phyloP scores from a whole-genome alignment of 2,329 filamentous ascomycete species.

The Metarhizium guizhouense region DNA sequence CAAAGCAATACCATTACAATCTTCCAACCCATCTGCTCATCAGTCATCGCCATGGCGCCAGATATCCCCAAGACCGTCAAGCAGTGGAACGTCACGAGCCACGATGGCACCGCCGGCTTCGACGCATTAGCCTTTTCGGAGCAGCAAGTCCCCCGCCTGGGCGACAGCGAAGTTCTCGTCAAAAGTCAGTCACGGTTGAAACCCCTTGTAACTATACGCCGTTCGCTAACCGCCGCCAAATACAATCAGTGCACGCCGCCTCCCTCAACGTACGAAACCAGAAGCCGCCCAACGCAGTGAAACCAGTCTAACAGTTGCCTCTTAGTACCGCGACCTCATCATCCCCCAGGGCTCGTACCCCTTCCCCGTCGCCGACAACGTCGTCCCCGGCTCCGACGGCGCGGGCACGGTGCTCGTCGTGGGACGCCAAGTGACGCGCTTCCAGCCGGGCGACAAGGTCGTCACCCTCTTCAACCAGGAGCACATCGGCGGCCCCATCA shows the following conservation, averaged over 20 bases:
- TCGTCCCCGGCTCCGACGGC: conserved; percentile 44
- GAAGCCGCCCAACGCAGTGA: not conserved
- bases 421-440: too few relatives aligned
- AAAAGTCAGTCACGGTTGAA: conserved; percentile 5
- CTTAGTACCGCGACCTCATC: conserved; percentile 40
- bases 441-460: too few relatives aligned
- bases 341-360: conserved; percentile 33
- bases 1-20: too few relatives aligned
- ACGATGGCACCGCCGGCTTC: conserved; percentile 39
- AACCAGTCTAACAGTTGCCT: not conserved
- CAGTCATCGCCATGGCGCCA: conserved; percentile 11
- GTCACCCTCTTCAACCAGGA: too few relatives aligned
- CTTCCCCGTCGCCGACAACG: conserved; percentile 24
- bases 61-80: conserved; percentile 34
- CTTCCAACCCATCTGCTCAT: too few relatives aligned
- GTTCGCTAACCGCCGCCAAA: too few relatives aligned
- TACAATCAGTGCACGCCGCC: conserved; percentile 32
- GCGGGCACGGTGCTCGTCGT: conserved; percentile 7
- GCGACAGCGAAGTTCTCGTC: conserved; percentile 46
- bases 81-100: conserved; percentile 43
- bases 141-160: conserved; percentile 49
- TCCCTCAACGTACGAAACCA: conserved; percentile 36
- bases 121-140: conserved; percentile 49
- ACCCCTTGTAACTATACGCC: too few relatives aligned
- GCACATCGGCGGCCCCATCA: too few relatives aligned